Base-by-base conservation (phyloP, 2,329 filamentous ascomycete genomes). In the Botrytis porri region DNA sequence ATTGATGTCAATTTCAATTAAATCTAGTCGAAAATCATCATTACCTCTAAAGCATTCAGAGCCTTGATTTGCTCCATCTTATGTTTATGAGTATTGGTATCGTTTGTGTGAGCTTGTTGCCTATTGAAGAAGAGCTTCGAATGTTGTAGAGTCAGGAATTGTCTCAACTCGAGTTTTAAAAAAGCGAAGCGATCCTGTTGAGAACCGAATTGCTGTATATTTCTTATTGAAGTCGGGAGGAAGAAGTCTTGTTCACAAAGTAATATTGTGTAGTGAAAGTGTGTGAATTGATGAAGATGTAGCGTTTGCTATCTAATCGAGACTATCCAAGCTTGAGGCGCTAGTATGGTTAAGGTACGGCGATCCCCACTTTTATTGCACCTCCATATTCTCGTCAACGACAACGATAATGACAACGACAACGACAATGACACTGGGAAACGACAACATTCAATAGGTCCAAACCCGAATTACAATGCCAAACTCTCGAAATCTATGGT, bases 51-150 rank as follows among this genome's bases (percentile, higher is more conserved):
- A 71, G 89, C 88, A 77, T 89, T 89, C 54, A 91, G 83, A 75
- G 89, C 89, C 81, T 89, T 90, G 70, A 84, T 88, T 82, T 95
- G 92, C 84, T 93, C 92, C 93, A 95, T 95, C 69, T 75, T 77
- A 75, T 43, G 29, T 69, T 75, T 76, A 75, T 43, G 41, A 75
- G 57, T 60, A 67, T 60, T 51, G 20, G n/a, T 66, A 45, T 59
- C n/a, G 20, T 29, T 32, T 69, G 12, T 41, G 43, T 60, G 37
- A 66, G 60, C 71, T 64, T 43, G 61, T 51, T 43, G 48, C 67
- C 69, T 71, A 22, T 71, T 60, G 61, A 65, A 62, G 72, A 65
- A 62, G 61, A 54, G 45, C 66, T 73, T 57, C 43, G 43, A 37
- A 32, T 12, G 18, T 22, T 20, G 7, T 4, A 45, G 25, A 45